A percentile compares a stretch with the other conserved stretches of the same genome.
These are phyloP conservation scores for Chytriomyces confervae DNA, from an alignment of 192 early-diverging fungal species.

Conservation along the genomic window DNA sequence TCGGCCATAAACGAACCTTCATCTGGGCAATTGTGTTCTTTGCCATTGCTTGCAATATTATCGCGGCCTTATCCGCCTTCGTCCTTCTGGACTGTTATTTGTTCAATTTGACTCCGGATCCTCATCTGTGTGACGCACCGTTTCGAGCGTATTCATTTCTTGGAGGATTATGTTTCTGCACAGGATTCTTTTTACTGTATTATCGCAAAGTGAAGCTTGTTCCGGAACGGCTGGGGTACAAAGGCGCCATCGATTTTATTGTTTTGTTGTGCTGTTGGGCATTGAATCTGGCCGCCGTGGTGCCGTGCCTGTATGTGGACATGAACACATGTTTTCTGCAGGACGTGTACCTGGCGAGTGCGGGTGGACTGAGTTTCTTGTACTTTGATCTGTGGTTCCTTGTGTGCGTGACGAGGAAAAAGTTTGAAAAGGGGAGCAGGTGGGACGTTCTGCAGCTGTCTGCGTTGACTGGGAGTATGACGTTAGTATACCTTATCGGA, in stretches of 20 bases:
- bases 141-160: constrained; percentile 15
- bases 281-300: constrained; percentile 13
- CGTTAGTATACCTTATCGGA: not conserved
- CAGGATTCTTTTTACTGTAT: constrained; percentile 11
- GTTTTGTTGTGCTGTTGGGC: not conserved
- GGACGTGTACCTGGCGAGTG: constrained; percentile 7
- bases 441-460: constrained; percentile 1
- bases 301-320: constrained; percentile 11
- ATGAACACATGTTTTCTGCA: not conserved
- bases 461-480: constrained; percentile 7
- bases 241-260: constrained; percentile 4
- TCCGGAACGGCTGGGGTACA: constrained; percentile 4
- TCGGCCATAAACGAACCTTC: not conserved
- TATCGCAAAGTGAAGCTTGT: constrained; percentile 12
- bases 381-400: constrained; percentile 24
- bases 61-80: not conserved
- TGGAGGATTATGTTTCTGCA: not conserved
- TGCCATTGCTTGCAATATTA: not conserved
- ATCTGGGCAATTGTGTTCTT: not conserved
- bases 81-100: constrained; percentile 6
- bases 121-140: not conserved
- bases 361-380: not conserved
- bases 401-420: not conserved
- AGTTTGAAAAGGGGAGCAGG: not conserved
- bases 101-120: not conserved